These are phyloP conservation scores for Ampelomyces quisqualis DNA, from an alignment of 2,329 filamentous ascomycete genomes.

Conservation along the genomic window DNA sequence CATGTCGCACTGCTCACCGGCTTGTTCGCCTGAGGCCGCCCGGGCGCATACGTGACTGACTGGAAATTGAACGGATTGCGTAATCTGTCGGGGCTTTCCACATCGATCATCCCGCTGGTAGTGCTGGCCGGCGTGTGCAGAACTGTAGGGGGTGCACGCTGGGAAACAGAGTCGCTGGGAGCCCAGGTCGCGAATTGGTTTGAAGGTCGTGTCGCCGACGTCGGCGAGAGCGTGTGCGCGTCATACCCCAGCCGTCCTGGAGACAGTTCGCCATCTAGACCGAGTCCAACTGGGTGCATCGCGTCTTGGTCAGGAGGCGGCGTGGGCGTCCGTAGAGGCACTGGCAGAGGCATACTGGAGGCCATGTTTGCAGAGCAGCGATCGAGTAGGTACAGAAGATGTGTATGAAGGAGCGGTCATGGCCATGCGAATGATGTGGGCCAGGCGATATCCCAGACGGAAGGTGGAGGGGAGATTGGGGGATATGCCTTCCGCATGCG, in stretches of 20 bases:
- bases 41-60: constrained; percentile 56
- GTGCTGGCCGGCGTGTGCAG: constrained; percentile 35
- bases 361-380: constrained; percentile 53
- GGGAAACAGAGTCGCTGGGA: constrained; percentile 40
- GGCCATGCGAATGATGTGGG: constrained; percentile 12
- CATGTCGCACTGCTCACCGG: constrained; percentile 50
- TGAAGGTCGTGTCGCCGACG: constrained; percentile 43
- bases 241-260: constrained; percentile 30
- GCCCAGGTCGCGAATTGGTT: constrained; percentile 39
- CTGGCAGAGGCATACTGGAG: constrained; percentile 58
- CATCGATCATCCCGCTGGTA: constrained; percentile 31
- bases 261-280: constrained; percentile 35
- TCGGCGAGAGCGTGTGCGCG: constrained; percentile 41
- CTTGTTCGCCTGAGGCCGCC: constrained; percentile 69
- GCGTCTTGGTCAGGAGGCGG: constrained; percentile 59
- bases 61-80: constrained; percentile 92
- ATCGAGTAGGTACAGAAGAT: constrained; percentile 22
- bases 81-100: constrained; percentile 39
- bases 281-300: constrained; percentile 34
- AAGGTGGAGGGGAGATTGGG: constrained; percentile 26
- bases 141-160: constrained; percentile 34
- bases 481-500: constrained; percentile 24
- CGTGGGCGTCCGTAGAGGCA: constrained; percentile 64
- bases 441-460: constrained; percentile 9
- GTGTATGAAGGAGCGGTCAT: constrained; percentile 18